Evolutionary conservation across 2,329 filamentous ascomycete species (phyloP).

Genomic region (Pezicula rhizophila): DNA sequence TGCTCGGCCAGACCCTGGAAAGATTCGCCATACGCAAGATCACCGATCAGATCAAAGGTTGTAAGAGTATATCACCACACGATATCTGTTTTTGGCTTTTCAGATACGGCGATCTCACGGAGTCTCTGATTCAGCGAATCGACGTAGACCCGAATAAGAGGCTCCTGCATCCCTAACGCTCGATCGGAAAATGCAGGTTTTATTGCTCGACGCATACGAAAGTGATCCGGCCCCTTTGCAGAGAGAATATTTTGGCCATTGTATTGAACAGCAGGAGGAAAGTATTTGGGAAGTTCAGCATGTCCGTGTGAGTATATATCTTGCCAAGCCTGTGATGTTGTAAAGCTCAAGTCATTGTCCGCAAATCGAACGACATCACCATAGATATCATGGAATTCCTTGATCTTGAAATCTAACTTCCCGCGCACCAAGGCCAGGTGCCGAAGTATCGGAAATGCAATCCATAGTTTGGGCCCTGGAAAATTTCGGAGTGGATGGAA

Average conservation of each 20-base stretch:
- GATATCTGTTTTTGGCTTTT: slow-evolving; percentile 12
- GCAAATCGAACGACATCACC: slow-evolving; percentile 10
- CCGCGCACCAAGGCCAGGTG: background rate
- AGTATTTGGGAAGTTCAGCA: background rate
- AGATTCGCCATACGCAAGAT: slow-evolving; percentile 36
- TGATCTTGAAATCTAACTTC: background rate
- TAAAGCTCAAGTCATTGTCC: slow-evolving; percentile 10
- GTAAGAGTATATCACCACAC: slow-evolving; percentile 27
- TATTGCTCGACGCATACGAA: slow-evolving; percentile 18
- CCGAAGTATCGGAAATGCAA: slow-evolving; percentile 9
- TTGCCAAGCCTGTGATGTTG: slow-evolving; percentile 4
- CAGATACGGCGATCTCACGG: background rate
- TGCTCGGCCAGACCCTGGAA: slow-evolving; percentile 27
- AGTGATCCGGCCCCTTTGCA: slow-evolving; percentile 10
- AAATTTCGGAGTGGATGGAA: slow-evolving; percentile 24
- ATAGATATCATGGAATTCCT: background rate
- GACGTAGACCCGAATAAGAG: slow-evolving; percentile 17
- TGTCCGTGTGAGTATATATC: background rate
- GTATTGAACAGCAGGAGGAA: background rate
- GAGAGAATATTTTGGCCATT: slow-evolving; percentile 3
- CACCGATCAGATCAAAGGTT: slow-evolving; percentile 32
- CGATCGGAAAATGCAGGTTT: slow-evolving; percentile 23
- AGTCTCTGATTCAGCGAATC: slow-evolving; percentile 1
- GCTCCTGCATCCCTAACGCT: slow-evolving; percentile 24
- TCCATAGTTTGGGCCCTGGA: slow-evolving; percentile 22